A percentile compares a stretch with the other conserved stretches of the same genome.
These are phyloP conservation scores for Adiantum capillusveneris DNA, from an alignment of 75 land plant genomes.

Conservation along the genomic window DNA sequence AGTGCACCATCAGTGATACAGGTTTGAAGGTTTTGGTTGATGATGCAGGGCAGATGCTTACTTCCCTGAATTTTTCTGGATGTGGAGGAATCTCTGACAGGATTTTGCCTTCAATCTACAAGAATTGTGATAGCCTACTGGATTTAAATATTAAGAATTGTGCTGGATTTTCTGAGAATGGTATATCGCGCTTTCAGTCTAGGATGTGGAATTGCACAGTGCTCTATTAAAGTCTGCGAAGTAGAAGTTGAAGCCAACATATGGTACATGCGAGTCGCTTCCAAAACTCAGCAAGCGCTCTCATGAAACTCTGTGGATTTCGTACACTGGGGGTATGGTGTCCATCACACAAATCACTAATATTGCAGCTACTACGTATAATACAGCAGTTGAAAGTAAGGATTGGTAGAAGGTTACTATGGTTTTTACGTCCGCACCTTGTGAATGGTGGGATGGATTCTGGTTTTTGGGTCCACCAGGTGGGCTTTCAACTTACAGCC, in stretches of 20 bases:
- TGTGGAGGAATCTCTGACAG: constrained; percentile 35
- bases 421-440: too few species aligned
- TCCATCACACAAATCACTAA: background rate
- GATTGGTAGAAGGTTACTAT: too few species aligned
- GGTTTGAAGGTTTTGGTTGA: constrained; percentile 23
- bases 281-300: too few species aligned
- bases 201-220: constrained; percentile 19
- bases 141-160: constrained; percentile 46
- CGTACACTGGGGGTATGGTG: background rate
- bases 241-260: background rate
- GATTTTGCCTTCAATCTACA: constrained; percentile 21
- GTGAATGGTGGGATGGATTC: background rate
- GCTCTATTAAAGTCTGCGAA: background rate
- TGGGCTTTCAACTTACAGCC: background rate
- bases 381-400: too few species aligned
- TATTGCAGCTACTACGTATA: background rate
- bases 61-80: constrained; percentile 28
- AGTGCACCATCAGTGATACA: constrained; percentile 31
- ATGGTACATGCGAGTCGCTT: too few species aligned
- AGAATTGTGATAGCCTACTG: constrained; percentile 19
- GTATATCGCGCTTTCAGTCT: constrained; percentile 12
- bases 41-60: constrained; percentile 16
- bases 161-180: constrained; percentile 17
- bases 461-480: background rate
- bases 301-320: too few species aligned